Percentiles rank a stretch among this genome's conserved stretches.
Conservation (phyloP, 768 basidiomycete species). For the Suillus ampliporus region DNA sequence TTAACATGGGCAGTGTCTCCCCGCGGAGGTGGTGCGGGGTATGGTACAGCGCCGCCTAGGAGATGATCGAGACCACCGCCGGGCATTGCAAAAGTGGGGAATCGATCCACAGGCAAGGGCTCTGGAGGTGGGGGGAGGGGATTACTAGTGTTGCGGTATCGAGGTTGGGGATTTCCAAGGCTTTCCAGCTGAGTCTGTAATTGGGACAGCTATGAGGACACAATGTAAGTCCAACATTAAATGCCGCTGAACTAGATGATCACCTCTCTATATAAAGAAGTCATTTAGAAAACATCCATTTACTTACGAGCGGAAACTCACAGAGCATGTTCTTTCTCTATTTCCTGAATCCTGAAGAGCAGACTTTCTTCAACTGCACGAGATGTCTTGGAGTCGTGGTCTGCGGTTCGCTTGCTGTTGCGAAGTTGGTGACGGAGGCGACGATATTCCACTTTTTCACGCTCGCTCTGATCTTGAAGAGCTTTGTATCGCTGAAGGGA, state of each 20-base stretch:
- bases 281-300: constrained; percentile 5
- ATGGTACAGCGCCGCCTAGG: constrained; percentile 26
- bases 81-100: constrained; percentile 47
- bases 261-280: constrained; percentile 12
- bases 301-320: constrained; percentile 20
- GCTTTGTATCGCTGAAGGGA: constrained; percentile 46
- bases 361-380: constrained; percentile 44
- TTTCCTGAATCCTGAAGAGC: constrained; percentile 36
- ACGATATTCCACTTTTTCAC: constrained; percentile 38
- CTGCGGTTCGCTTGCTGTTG: constrained; percentile 31
- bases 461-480: constrained; percentile 40
- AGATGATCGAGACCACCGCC: constrained; percentile 29
- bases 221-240: constrained; percentile 22
- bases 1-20: constrained; percentile 15
- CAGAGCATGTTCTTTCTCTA: constrained; percentile 36
- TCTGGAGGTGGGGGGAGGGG: constrained; percentile 64
- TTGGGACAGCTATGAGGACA: constrained; percentile 34
- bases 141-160: constrained; percentile 44
- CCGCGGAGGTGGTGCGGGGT: constrained; percentile 34
- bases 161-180: constrained; percentile 38
- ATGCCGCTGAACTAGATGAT: background rate
- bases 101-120: constrained; percentile 51
- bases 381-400: constrained; percentile 41
- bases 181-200: constrained; percentile 44
- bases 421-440: constrained; percentile 38